Conservation (phyloP, 768 basidiomycete species). For the Mycena leptocephala region DNA sequence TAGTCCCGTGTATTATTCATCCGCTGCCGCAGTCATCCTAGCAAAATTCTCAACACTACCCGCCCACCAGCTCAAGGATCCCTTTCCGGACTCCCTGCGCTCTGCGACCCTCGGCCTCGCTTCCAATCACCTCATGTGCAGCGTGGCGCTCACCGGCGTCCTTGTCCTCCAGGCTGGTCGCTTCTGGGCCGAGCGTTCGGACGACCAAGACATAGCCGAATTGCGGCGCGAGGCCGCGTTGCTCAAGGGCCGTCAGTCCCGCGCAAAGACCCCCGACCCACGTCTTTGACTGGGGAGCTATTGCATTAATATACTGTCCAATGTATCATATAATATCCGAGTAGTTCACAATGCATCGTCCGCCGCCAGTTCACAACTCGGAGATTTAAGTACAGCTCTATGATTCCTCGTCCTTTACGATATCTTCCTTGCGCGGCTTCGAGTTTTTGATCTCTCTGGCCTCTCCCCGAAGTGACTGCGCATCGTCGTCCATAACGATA, state of each 20-base stretch:
- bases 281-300: slow-evolving; percentile 16
- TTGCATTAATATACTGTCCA: slow-evolving; percentile 21
- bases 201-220: slow-evolving; percentile 69
- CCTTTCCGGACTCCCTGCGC: slow-evolving; percentile 77
- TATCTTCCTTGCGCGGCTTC: slow-evolving; percentile 95
- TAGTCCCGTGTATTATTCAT: neutral
- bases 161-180: slow-evolving; percentile 87
- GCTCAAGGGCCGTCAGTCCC: slow-evolving; percentile 32
- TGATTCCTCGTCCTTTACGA: slow-evolving; percentile 75
- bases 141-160: slow-evolving; percentile 91
- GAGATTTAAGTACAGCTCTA: slow-evolving; percentile 21
- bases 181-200: slow-evolving; percentile 87
- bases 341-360: neutral
- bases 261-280: slow-evolving; percentile 38
- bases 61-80: slow-evolving; percentile 63
- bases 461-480: slow-evolving; percentile 86
- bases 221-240: slow-evolving; percentile 34
- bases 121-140: slow-evolving; percentile 88
- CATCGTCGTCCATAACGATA: slow-evolving; percentile 88
- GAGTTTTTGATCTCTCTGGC: slow-evolving; percentile 86
- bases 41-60: slow-evolving; percentile 75
- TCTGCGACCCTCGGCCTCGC: slow-evolving; percentile 84
- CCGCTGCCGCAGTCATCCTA: slow-evolving; percentile 62
- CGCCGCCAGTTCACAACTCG: neutral
- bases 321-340: slow-evolving; percentile 31